Conservation (phyloP, 495 filamentous ascomycete species). For the Penicilliopsis zonata region DNA sequence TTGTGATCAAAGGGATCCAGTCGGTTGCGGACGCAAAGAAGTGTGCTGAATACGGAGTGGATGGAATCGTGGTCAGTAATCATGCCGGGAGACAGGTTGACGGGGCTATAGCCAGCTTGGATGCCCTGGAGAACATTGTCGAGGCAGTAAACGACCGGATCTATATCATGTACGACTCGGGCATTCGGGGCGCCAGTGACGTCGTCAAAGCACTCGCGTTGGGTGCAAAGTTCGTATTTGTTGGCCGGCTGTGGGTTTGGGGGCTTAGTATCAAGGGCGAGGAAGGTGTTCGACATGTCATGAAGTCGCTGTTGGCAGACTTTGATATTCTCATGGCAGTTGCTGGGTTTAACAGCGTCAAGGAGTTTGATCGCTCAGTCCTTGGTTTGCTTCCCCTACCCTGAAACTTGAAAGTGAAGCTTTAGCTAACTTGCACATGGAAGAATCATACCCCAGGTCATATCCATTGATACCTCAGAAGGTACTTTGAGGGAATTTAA, state of each 20-base stretch:
- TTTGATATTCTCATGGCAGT: constrained; percentile 56
- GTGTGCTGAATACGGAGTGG: constrained; percentile 40
- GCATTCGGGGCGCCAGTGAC: constrained; percentile 44
- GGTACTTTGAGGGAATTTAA: no score
- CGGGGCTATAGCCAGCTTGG: constrained; percentile 46
- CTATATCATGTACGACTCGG: constrained; percentile 52
- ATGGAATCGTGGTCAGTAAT: constrained; percentile 49
- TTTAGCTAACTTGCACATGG: background rate
- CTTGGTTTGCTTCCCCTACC: constrained; percentile 18
- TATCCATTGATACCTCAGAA: constrained; percentile 23
- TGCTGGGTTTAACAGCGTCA: constrained; percentile 44
- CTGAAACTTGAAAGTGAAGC: background rate
- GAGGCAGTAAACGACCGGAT: constrained; percentile 35
- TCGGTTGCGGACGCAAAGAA: constrained; percentile 38
- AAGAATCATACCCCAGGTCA: constrained; percentile 21
- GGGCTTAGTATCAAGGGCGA: constrained; percentile 49
- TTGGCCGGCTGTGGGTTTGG: constrained; percentile 53
- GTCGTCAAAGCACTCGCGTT: constrained; percentile 51
- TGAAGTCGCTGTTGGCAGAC: constrained; percentile 53
- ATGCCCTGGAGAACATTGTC: constrained; percentile 49
- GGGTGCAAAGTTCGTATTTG: constrained; percentile 51
- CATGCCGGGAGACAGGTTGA: constrained; percentile 53
- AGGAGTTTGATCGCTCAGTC: constrained; percentile 34
- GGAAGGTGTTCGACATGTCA: constrained; percentile 48
- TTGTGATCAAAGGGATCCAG: constrained; percentile 46